Percentiles rank a stretch among this genome's conserved stretches.
phyloP scores from a whole-genome alignment of 2,329 filamentous ascomycete genomes.

The Cercospora nicotianae region DNA sequence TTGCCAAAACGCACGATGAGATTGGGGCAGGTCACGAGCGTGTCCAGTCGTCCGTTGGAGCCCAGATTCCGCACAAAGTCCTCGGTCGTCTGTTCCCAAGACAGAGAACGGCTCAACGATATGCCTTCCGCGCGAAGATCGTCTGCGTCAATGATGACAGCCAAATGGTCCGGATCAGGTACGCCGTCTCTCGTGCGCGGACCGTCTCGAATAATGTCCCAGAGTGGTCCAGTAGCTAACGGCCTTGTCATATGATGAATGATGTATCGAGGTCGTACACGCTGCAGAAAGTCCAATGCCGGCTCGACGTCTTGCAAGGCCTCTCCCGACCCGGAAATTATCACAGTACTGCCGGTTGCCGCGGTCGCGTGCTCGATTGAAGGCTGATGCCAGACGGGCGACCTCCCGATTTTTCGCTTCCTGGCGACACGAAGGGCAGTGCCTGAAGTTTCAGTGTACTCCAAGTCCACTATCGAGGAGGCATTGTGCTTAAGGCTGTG shows the following conservation, averaged over 20 bases:
- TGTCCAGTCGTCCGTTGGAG: constrained; percentile 38
- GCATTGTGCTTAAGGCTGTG: constrained; percentile 36
- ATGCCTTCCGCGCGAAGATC: constrained; percentile 40
- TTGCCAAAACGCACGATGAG: constrained; percentile 39
- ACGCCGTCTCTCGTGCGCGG: constrained; percentile 35
- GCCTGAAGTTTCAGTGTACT: constrained; percentile 10
- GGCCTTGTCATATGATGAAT: constrained; percentile 40
- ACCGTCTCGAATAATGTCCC: constrained; percentile 39
- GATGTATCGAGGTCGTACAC: constrained; percentile 34
- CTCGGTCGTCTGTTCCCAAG: constrained; percentile 38
- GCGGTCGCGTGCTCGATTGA: constrained; percentile 25
- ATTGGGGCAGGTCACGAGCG: constrained; percentile 39
- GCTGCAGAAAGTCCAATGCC: constrained; percentile 38
- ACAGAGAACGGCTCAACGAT: constrained; percentile 36
- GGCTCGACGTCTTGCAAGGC: constrained; percentile 37
- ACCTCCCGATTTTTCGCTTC: constrained; percentile 31
- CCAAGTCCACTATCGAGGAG: constrained; percentile 35
- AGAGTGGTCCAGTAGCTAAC: constrained; percentile 36
- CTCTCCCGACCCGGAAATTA: constrained; percentile 38
- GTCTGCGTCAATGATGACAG: constrained; percentile 39
- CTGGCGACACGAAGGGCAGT: constrained; percentile 28
- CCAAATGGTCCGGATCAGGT: constrained; percentile 37
- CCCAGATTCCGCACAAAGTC: constrained; percentile 40
- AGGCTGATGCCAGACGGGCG: constrained; percentile 36
- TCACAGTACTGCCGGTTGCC: constrained; percentile 30